These are phyloP conservation scores for Tulasnella sp. DNA, from an alignment of 768 basidiomycete genomes.

Conservation along the genomic window DNA sequence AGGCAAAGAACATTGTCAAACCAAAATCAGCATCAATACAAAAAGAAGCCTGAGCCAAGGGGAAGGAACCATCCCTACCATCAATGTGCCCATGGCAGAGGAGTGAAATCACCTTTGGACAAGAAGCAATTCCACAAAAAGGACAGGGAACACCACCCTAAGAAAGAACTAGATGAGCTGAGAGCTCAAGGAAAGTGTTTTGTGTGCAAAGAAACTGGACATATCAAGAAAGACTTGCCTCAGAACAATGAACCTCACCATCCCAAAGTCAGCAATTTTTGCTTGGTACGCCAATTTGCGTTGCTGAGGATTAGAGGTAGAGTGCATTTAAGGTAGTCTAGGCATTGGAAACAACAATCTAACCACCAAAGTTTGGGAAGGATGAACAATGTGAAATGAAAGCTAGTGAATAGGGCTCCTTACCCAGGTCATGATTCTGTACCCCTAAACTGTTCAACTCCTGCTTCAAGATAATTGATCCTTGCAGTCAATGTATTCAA, in stretches of 20 bases:
- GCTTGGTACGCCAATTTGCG: background rate
- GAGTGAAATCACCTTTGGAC: too few species aligned
- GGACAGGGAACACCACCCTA: too few species aligned
- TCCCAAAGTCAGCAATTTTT: background rate
- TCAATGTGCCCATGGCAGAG: too few species aligned
- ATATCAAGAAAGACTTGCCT: conserved; percentile 10
- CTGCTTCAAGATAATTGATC: too few species aligned
- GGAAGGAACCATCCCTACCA: too few species aligned
- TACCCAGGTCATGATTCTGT: too few species aligned
- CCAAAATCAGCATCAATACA: background rate
- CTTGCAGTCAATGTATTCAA: too few species aligned
- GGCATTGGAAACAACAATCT: background rate
- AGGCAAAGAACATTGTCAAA: background rate
- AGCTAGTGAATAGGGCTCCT: too few species aligned
- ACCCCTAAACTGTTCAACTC: too few species aligned
- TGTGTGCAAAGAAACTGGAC: conserved; percentile 22
- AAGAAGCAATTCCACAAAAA: too few species aligned
- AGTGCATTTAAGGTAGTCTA: background rate
- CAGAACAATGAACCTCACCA: background rate
- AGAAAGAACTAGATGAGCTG: conserved; percentile 11
- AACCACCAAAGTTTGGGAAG: too few species aligned
- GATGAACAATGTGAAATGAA: too few species aligned
- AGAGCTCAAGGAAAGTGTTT: conserved; percentile 24
- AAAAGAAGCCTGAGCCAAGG: background rate
- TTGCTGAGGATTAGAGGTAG: background rate